Evolutionary conservation across 2,329 filamentous ascomycete genomes (phyloP).

Genomic region (Thielaviopsis euricoi): DNA sequence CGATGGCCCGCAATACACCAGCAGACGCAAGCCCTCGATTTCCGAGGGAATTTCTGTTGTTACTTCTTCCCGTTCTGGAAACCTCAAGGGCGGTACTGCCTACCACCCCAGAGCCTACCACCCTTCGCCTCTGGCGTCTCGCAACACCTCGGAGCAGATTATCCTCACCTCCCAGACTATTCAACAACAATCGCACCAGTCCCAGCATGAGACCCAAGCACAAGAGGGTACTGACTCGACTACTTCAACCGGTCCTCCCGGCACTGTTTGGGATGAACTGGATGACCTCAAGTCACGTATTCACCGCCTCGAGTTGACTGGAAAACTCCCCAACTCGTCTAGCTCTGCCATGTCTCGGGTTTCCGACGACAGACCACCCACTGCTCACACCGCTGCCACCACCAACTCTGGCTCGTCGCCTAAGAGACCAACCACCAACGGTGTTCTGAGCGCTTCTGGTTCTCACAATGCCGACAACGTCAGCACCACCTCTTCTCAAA

Average conservation of each 20-base stretch:
- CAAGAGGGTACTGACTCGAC: conserved; percentile 69
- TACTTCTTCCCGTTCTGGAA: conserved; percentile 24
- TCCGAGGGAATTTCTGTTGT: conserved; percentile 27
- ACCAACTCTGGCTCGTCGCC: conserved; percentile 77
- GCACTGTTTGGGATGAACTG: conserved; percentile 93
- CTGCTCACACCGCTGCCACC: conserved; percentile 79
- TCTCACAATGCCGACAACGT: conserved; percentile 28
- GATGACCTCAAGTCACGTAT: conserved; percentile 92
- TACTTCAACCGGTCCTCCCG: conserved; percentile 72
- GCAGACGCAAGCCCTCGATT: conserved; percentile 27
- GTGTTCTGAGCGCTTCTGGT: conserved; percentile 26
- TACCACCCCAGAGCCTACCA: conserved; percentile 32
- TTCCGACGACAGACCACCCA: conserved; percentile 68
- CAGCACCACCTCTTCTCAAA: conserved; percentile 26
- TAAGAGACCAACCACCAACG: conserved; percentile 37
- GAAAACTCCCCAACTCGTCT: conserved; percentile 70
- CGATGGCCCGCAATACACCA: conserved; percentile 14
- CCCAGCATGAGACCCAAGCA: conserved; percentile 21
- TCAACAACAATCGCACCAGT: conserved; percentile 13
- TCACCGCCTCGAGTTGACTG: conserved; percentile 73
- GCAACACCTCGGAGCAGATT: conserved; percentile 14
- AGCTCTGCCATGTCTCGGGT: conserved; percentile 60
- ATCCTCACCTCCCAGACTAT: conserved; percentile 17
- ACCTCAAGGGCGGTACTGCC: conserved; percentile 25
- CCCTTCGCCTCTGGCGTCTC: conserved; percentile 42